Percentiles rank a stretch among this genome's conserved stretches.
These are phyloP conservation scores for Cryptococcus sp. DNA, from an alignment of 1,284 basidiomycete genomes.

Conservation along the genomic window DNA sequence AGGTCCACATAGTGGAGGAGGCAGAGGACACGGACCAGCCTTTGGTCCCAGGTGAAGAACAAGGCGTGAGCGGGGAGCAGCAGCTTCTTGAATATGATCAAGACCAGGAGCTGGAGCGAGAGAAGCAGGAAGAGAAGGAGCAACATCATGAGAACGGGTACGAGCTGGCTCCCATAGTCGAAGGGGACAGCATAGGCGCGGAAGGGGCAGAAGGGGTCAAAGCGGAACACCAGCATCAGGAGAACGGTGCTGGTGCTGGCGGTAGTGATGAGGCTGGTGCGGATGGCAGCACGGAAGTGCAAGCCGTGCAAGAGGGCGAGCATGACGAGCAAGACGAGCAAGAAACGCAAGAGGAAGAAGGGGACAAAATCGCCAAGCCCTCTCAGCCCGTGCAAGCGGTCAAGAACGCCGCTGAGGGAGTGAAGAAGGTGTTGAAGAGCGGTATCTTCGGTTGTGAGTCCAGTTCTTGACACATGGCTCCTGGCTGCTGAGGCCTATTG, in stretches of 20 bases:
- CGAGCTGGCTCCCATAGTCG: too few species aligned
- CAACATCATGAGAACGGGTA: too few species aligned
- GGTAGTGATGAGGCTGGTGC: background rate
- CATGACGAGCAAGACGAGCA: background rate
- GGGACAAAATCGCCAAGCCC: background rate
- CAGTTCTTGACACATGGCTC: background rate
- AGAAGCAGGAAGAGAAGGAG: too few species aligned
- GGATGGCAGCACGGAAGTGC: background rate
- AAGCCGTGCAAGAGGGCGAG: background rate
- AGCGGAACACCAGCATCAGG: too few species aligned
- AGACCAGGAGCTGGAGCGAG: too few species aligned
- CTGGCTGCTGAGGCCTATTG: background rate
- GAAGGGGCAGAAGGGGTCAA: too few species aligned
- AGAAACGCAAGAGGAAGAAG: background rate
- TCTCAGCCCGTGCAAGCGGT: constrained; percentile 2
- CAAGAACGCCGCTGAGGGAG: constrained; percentile 30
- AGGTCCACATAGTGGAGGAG: too few species aligned
- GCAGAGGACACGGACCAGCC: too few species aligned
- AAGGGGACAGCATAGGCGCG: too few species aligned
- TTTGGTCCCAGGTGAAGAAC: too few species aligned
- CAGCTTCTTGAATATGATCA: too few species aligned
- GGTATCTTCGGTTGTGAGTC: constrained; percentile 50
- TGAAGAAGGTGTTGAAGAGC: constrained; percentile 47
- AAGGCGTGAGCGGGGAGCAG: too few species aligned
- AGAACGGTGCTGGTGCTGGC: background rate